Conservation (phyloP, 2,329 filamentous ascomycete genomes). For the Emergomyces pasteurianus region DNA sequence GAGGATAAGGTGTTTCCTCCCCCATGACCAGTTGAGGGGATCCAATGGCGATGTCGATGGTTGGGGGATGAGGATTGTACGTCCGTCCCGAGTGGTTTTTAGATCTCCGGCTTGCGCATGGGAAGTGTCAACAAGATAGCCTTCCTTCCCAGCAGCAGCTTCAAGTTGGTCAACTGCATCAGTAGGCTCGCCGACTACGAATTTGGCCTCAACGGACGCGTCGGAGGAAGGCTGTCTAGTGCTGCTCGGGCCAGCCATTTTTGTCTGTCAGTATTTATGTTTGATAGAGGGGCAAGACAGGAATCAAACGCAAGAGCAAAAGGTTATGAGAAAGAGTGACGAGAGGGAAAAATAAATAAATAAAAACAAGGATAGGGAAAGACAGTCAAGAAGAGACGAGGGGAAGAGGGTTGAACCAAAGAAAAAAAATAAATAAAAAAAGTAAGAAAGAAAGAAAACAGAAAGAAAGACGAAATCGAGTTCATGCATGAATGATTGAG, state of each 20-base stretch:
- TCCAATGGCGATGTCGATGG: constrained; percentile 26
- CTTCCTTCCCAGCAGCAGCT: constrained; percentile 9
- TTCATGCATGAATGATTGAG: neutral
- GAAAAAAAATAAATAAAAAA: neutral
- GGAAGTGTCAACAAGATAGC: constrained; percentile 23
- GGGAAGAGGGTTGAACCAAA: neutral
- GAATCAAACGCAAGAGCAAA: neutral
- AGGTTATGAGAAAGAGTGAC: no score
- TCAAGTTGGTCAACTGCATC: neutral
- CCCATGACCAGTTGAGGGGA: constrained; percentile 25
- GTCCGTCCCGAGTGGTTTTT: constrained; percentile 23
- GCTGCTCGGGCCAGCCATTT: neutral
- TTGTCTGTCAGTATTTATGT: neutral
- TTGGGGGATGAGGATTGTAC: constrained; percentile 27
- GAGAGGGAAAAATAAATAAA: neutral
- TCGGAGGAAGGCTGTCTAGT: neutral
- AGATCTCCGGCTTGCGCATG: constrained; percentile 12
- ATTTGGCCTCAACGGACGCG: neutral
- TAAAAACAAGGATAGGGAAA: neutral
- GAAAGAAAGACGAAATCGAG: neutral
- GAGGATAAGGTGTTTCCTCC: constrained; percentile 25
- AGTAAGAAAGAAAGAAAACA: neutral
- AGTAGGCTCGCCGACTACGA: neutral
- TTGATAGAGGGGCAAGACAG: neutral
- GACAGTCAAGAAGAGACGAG: neutral